A percentile compares a stretch with the other conserved stretches of the same genome.
These are phyloP conservation scores for Lichtheimia ornata DNA, from an alignment of 371 early-diverging fungal genomes.

Conservation along the genomic window DNA sequence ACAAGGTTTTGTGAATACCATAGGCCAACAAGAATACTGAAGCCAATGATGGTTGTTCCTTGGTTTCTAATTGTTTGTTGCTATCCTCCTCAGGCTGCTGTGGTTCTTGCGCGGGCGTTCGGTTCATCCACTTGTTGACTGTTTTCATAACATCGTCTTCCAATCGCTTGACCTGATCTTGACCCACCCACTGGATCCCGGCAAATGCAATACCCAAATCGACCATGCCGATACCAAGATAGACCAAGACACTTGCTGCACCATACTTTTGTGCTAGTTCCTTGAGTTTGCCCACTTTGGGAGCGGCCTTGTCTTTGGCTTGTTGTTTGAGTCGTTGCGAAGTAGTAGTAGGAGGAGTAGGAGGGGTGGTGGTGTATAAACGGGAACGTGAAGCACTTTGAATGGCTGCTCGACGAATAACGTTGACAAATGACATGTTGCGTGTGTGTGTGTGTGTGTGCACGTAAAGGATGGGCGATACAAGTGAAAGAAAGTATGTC, in stretches of 20 bases:
- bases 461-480: too few relatives aligned
- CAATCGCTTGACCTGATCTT: conserved; percentile 39
- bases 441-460: too few relatives aligned
- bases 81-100: background rate
- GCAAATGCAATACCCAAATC: conserved; percentile 40
- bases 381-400: too few relatives aligned
- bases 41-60: conserved; percentile 34
- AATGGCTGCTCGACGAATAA: too few relatives aligned
- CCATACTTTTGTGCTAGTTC: conserved; percentile 45
- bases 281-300: conserved; percentile 31
- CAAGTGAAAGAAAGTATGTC: too few relatives aligned
- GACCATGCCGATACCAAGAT: conserved; percentile 39
- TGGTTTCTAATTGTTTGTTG: conserved; percentile 2
- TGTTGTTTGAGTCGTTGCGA: conserved; percentile 7
- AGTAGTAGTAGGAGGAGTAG: background rate
- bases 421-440: too few relatives aligned
- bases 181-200: conserved; percentile 39
- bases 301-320: conserved; percentile 22
- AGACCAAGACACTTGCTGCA: conserved; percentile 41
- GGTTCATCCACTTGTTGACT: conserved; percentile 13
- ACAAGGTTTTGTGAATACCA: conserved; percentile 51
- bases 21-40: conserved; percentile 50
- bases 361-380: too few relatives aligned
- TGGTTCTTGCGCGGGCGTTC: conserved; percentile 6
- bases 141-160: conserved; percentile 31